A percentile compares a stretch with the other conserved stretches of the same genome.
phyloP scores from a whole-genome alignment of 495 filamentous ascomycete genomes.

The Ascodesmis nigricans region DNA sequence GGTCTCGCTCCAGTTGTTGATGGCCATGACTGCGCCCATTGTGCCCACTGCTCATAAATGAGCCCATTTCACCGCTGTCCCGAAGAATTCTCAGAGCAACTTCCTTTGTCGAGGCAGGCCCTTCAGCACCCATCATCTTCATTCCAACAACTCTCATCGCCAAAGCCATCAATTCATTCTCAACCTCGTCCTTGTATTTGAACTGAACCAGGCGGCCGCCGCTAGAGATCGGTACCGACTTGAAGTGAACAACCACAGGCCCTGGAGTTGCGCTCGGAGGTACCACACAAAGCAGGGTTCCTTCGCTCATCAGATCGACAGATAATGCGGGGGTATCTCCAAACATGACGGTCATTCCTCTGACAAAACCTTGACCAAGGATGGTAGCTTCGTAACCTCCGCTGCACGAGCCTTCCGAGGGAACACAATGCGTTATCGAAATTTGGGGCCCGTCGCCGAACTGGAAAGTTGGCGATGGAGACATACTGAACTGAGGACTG shows the following conservation, averaged over 20 bases:
- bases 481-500: too few species aligned
- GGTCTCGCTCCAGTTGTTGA: conserved; percentile 40
- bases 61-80: conserved; percentile 2
- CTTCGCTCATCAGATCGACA: conserved; percentile 64
- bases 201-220: too few species aligned
- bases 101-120: conserved; percentile 6
- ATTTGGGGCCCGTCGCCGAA: too few species aligned
- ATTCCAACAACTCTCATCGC: conserved; percentile 35
- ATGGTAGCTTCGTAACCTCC: conserved; percentile 75
- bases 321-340: conserved; percentile 55
- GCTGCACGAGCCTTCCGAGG: conserved; percentile 52
- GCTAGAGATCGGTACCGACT: conserved; percentile 26
- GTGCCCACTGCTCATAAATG: neutral
- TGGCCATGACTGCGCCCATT: conserved; percentile 7
- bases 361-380: conserved; percentile 55
- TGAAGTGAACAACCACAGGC: conserved; percentile 37
- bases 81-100: conserved; percentile 3
- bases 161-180: conserved; percentile 44
- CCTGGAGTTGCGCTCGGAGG: conserved; percentile 52
- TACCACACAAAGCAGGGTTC: conserved; percentile 60
- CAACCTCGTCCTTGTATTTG: conserved; percentile 58
- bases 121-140: conserved; percentile 28
- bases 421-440: conserved; percentile 48
- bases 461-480: too few species aligned
- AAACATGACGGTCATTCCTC: conserved; percentile 70